phyloP scores from a whole-genome alignment of 2,329 filamentous ascomycete genomes.

The Colletotrichum horii region DNA sequence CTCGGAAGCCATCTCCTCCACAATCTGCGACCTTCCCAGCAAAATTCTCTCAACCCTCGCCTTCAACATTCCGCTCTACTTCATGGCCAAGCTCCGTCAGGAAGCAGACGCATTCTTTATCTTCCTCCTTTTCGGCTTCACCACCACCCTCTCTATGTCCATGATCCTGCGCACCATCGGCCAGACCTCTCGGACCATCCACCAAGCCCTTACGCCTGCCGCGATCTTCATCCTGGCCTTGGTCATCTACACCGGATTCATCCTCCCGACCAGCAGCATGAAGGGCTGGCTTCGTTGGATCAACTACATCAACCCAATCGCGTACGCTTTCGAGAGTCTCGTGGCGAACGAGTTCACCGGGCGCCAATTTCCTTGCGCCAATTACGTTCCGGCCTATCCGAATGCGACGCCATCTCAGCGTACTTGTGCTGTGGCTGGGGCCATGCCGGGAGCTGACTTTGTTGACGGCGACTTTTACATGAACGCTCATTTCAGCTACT shows the following conservation, averaged over 20 bases:
- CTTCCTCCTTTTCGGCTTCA: constrained; percentile 56
- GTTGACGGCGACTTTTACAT: constrained; percentile 53
- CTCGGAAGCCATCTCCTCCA: constrained; percentile 10
- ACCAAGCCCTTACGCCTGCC: constrained; percentile 57
- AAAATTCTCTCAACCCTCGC: constrained; percentile 52
- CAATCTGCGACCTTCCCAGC: constrained; percentile 24
- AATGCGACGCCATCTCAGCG: constrained; percentile 26
- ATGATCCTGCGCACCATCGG: constrained; percentile 56
- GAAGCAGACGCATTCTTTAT: constrained; percentile 59
- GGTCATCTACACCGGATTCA: constrained; percentile 60
- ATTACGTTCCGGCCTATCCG: constrained; percentile 26
- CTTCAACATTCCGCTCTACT: constrained; percentile 69
- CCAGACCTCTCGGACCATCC: constrained; percentile 52
- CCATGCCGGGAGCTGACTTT: constrained; percentile 42
- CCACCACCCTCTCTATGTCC: constrained; percentile 53
- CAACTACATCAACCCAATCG: constrained; percentile 54
- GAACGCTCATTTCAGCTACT: constrained; percentile 40
- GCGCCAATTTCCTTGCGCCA: constrained; percentile 43
- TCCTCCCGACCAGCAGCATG: constrained; percentile 45
- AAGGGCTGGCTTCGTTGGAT: constrained; percentile 56
- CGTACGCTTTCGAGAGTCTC: constrained; percentile 71
- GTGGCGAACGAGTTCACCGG: constrained; percentile 68
- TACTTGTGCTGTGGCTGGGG: constrained; percentile 50
- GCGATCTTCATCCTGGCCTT: constrained; percentile 57
- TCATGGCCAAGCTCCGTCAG: constrained; percentile 66